These are phyloP conservation scores for Phellopilus nigrolimitatus DNA, from an alignment of 1,284 basidiomycete species.

Conservation along the genomic window DNA sequence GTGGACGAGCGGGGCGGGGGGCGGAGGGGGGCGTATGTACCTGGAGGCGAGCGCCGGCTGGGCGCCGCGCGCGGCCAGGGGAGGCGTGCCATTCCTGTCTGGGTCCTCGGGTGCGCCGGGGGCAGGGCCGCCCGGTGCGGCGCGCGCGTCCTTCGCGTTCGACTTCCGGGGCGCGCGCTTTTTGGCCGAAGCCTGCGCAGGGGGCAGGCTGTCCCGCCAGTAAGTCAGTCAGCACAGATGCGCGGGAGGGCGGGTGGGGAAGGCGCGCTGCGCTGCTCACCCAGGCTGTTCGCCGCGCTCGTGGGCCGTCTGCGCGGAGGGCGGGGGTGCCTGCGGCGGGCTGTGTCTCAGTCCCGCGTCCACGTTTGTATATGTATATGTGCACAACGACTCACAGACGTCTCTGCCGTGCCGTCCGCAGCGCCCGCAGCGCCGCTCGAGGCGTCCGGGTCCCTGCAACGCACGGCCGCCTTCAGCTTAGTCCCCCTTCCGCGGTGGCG, in stretches of 20 bases:
- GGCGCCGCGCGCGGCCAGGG: background rate
- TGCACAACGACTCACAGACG: background rate
- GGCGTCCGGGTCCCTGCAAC: background rate
- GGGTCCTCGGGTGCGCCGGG: background rate
- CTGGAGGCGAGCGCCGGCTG: slow-evolving; percentile 4
- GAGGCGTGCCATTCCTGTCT: background rate
- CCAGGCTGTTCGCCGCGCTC: no score
- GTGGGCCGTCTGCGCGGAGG: no score
- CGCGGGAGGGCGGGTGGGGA: no score
- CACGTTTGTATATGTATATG: background rate
- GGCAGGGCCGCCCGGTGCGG: background rate
- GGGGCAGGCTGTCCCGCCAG: no score
- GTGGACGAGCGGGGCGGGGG: no score
- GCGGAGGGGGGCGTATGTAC: background rate
- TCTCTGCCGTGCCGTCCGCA: background rate
- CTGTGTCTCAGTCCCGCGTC: no score
- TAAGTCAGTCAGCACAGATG: no score
- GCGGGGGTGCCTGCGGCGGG: no score
- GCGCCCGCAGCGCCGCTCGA: background rate
- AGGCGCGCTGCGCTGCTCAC: no score
- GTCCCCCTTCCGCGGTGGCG: background rate
- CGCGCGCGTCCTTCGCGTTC: no score
- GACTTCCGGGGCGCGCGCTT: no score
- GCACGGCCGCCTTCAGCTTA: background rate
- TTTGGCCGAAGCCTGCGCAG: no score